Evolutionary conservation across 1,284 basidiomycete genomes (phyloP).

Genomic region (Leccinum griseonigrum): DNA sequence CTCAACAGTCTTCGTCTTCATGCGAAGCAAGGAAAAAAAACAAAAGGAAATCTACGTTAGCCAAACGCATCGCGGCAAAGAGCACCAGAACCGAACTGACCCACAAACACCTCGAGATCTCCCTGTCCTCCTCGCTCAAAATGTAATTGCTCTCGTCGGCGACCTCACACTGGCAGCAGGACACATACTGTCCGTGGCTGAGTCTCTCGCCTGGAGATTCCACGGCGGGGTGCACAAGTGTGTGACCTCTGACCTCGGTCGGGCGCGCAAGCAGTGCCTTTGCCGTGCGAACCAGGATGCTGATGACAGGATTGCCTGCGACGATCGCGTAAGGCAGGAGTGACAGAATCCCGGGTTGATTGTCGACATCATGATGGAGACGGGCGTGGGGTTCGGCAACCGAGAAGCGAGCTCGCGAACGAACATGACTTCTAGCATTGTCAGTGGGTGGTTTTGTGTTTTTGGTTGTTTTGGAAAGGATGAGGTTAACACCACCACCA

Average conservation of each 20-base stretch:
- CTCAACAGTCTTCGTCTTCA: conserved; percentile 26
- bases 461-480: not conserved
- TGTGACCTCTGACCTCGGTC: conserved; percentile 33
- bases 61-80: not conserved
- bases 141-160: conserved; percentile 27
- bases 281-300: not conserved
- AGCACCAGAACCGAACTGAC: conserved; percentile 13
- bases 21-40: not conserved
- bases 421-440: conserved; percentile 34
- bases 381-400: conserved; percentile 29
- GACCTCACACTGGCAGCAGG: conserved; percentile 24
- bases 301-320: conserved; percentile 17
- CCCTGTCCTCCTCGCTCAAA: conserved; percentile 27
- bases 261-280: conserved; percentile 27
- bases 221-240: conserved; percentile 28
- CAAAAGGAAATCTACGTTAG: conserved; percentile 3
- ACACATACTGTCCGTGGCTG: conserved; percentile 30
- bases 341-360: conserved; percentile 37
- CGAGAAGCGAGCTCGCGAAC: conserved; percentile 32
- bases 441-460: not conserved
- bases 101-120: conserved; percentile 28
- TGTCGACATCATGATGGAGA: conserved; percentile 35
- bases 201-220: conserved; percentile 17
- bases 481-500: not conserved
- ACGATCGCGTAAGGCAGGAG: conserved; percentile 30